phyloP scores from a whole-genome alignment of 139 green algal genomes.

The Tetradesmus obliquus region DNA sequence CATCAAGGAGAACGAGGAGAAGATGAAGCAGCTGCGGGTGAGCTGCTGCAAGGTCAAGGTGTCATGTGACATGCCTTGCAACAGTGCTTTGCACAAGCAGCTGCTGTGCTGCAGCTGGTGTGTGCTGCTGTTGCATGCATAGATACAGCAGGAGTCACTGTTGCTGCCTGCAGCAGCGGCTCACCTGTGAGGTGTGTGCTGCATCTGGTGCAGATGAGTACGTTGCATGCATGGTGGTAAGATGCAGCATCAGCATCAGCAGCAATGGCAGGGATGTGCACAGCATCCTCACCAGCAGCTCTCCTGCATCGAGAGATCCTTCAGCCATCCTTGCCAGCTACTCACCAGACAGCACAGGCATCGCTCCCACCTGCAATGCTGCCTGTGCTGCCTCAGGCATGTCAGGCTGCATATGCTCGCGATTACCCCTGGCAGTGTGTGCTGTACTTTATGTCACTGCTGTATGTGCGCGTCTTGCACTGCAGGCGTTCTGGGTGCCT shows the following conservation, averaged over 20 bases:
- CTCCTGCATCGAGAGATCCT: no score
- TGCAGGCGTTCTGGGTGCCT: conserved; percentile 87
- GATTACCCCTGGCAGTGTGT: not conserved
- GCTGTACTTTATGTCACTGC: not conserved
- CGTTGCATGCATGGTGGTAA: no score
- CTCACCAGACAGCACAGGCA: no score
- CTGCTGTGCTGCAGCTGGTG: not conserved
- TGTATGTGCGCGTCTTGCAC: not conserved
- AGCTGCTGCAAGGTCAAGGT: not conserved
- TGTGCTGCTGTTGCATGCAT: not conserved
- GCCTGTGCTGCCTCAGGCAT: not conserved
- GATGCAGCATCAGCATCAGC: no score
- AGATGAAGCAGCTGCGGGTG: conserved; percentile 76
- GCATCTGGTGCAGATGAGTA: no score
- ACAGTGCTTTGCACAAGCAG: not conserved
- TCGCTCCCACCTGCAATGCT: not conserved
- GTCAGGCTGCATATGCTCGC: not conserved
- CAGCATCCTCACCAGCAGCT: no score
- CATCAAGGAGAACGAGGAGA: conserved; percentile 81
- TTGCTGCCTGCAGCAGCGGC: no score
- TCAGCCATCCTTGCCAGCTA: no score
- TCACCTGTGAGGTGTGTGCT: no score
- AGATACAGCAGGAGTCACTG: not conserved
- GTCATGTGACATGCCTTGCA: not conserved
- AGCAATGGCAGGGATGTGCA: no score